Evolutionary conservation across 2,329 filamentous ascomycete species (phyloP).

Genomic region (Raffaelea arxii): DNA sequence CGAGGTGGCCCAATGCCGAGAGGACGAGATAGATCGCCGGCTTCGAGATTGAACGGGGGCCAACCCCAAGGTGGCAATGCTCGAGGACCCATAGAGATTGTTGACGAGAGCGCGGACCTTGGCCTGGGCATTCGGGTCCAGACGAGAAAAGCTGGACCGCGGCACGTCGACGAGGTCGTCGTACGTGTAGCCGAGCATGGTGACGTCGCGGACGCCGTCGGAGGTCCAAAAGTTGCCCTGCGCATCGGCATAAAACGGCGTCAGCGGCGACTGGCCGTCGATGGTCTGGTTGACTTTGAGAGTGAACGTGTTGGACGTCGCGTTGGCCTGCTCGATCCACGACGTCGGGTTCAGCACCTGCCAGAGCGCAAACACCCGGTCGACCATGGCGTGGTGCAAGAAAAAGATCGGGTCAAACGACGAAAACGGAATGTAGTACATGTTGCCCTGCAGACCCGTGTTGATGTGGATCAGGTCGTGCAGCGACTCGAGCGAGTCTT

Average conservation of each 20-base stretch:
- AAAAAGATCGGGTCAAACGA: slow-evolving; percentile 74
- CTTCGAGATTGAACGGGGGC: neutral
- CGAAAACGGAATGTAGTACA: slow-evolving; percentile 61
- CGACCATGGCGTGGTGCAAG: slow-evolving; percentile 67
- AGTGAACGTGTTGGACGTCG: slow-evolving; percentile 51
- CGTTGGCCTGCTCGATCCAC: slow-evolving; percentile 51
- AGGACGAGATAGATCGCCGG: neutral
- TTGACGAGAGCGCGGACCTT: slow-evolving; percentile 47
- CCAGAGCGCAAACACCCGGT: slow-evolving; percentile 69
- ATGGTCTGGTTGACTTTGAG: slow-evolving; percentile 43
- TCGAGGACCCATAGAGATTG: slow-evolving; percentile 45
- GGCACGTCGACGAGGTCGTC: slow-evolving; percentile 38
- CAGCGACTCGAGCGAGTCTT: slow-evolving; percentile 56
- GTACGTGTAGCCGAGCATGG: slow-evolving; percentile 65
- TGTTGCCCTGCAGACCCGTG: slow-evolving; percentile 54
- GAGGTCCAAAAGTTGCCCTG: slow-evolving; percentile 60
- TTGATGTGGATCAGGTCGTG: slow-evolving; percentile 55
- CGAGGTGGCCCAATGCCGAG: neutral
- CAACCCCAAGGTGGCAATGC: slow-evolving; percentile 22
- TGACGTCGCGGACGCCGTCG: slow-evolving; percentile 46
- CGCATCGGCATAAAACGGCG: slow-evolving; percentile 54
- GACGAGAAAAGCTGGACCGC: slow-evolving; percentile 12
- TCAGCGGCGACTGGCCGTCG: slow-evolving; percentile 46
- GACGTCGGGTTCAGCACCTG: slow-evolving; percentile 60
- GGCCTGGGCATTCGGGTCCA: slow-evolving; percentile 23